Evolutionary conservation across 257 asterid species (phyloP), one percentile per base, ranked within the genome.

Genomic region (Ocimum tenuiflorum): DNA sequence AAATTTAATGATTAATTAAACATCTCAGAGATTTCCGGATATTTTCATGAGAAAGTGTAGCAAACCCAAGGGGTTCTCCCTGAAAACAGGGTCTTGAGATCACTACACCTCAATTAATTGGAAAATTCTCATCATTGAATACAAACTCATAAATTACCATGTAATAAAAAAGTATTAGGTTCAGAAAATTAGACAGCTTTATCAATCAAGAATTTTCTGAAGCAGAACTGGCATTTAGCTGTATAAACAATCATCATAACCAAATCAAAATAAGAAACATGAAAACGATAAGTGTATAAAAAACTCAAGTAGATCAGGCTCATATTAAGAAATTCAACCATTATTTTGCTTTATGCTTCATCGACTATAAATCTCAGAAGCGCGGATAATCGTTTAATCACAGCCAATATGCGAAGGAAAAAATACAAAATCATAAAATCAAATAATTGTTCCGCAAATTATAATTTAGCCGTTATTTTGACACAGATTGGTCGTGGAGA

Each of bases 181-280:
- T 91, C 95, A 83, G 60, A 57, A 18, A 60, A 20, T 27, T 57
- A 54, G 36, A 79, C 97, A 92, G 96, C 97, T 86, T 76, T 89
- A 49, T 89, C 97, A 60, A 92, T 92, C 99, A 92, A 62, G 88
- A 81, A 77, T 84, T 68, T 69, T 89, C 99, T 78, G 99, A 89
- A 89, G 99, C 97, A 89, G 97, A 92, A 92, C 97, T 92, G 96
- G 96, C 95, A 55, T 60, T 62, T 79, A 87, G 92, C 96, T 89
- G 91, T 57, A n/a, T 2, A 65, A 9, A 13, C 35, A n/a, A 77
- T 81, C 96, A 77, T 88, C 96, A 80, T 58, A 17, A 91, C 96
- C 81, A 60, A 3, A 29, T 2, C 3, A 7, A 1, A 38, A 1
- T 0, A 0, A 4, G 6, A 63, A 50, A 42, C 1, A 18, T 1